A percentile compares a stretch with the other conserved stretches of the same genome.
These are phyloP conservation scores for Suillus discolor DNA, from an alignment of 768 basidiomycete species.

Conservation along the genomic window DNA sequence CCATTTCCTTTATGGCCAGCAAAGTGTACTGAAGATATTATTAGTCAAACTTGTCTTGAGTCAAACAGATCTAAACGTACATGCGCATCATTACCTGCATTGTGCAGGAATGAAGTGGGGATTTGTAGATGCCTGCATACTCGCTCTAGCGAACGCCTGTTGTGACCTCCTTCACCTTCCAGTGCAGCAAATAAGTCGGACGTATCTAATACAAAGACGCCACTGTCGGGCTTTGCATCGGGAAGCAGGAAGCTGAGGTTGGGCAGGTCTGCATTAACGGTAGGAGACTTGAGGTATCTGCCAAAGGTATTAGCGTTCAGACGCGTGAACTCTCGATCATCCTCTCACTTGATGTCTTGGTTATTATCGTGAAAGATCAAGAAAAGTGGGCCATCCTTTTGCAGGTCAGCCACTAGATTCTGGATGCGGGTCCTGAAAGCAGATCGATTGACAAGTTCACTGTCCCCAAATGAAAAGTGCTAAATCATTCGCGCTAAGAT, in stretches of 20 bases:
- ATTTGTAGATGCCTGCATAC: slow-evolving; percentile 68
- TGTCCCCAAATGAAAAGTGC: slow-evolving; percentile 70
- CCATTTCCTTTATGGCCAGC: slow-evolving; percentile 68
- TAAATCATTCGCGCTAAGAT: slow-evolving; percentile 27
- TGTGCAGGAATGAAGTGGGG: slow-evolving; percentile 61
- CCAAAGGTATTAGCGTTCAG: background rate
- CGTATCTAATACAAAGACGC: slow-evolving; percentile 72
- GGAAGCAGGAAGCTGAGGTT: slow-evolving; percentile 59
- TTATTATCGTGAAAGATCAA: slow-evolving; percentile 80
- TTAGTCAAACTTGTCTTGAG: slow-evolving; percentile 5
- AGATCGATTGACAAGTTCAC: slow-evolving; percentile 52
- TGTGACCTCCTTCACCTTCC: slow-evolving; percentile 56
- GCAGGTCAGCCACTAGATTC: slow-evolving; percentile 43
- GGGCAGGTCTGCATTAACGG: slow-evolving; percentile 54
- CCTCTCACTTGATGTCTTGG: slow-evolving; percentile 72
- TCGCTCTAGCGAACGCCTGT: slow-evolving; percentile 59
- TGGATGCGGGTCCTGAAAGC: slow-evolving; percentile 55
- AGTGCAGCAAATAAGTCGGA: slow-evolving; percentile 75
- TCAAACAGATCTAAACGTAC: slow-evolving; percentile 42
- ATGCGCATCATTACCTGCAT: slow-evolving; percentile 86
- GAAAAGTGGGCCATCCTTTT: slow-evolving; percentile 60
- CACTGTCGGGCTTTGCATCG: slow-evolving; percentile 49
- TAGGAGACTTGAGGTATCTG: slow-evolving; percentile 56
- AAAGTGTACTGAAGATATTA: slow-evolving; percentile 65
- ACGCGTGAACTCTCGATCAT: background rate